Evolutionary conservation across 202 grass and related monocot genomes (phyloP), one percentile per base, ranked within the genome.

Genomic region (Cymbopogon flexuosus): DNA sequence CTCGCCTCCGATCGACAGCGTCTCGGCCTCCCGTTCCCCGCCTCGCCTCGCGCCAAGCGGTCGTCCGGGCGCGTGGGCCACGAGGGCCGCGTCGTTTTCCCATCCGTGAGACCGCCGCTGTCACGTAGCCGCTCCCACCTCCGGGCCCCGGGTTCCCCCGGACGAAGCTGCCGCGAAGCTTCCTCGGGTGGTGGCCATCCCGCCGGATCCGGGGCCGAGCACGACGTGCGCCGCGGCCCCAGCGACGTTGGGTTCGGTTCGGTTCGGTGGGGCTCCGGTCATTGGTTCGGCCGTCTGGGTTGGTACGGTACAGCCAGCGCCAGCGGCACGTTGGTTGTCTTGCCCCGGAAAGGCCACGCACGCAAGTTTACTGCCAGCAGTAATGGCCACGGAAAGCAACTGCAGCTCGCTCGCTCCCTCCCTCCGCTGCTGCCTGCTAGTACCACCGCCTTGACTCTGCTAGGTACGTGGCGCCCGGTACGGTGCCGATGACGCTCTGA

Each of bases 141-240:
- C 14, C 5, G 5, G 13, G 14, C 45, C 45, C 45, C 11, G 14
- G 14, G 14, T 46, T 45, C 12, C 43, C 43, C 23, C 5, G 8
- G 19, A 34, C 69, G 87, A 73, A 88, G 76, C 87, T 85, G 64
- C 82, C 23, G 6, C 42, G 87, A 85, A 88, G 82, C 87, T 88
- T 88, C 22, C 59, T 6, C 21, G 31, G 2, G 0, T 37, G 36
- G 6, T 37, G 36, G 6, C 36, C 12, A 18, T 18, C 22, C 45
- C 77, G 30, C 40, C 18, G 22, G 54, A 81, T 79, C 83, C 6
- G 27, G 24, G 27, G 24, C 6, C 52, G 52, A 65, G 2, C 41
- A 42, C 60, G 43, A 45, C 42, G 42, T 13, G 61, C 79, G 31
- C 57, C 57, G 68, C 41, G 41, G 41, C 58, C 68, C 58, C 8